Conservation (phyloP, 176 grass and related monocot species). For the Elaeis guineensis region DNA sequence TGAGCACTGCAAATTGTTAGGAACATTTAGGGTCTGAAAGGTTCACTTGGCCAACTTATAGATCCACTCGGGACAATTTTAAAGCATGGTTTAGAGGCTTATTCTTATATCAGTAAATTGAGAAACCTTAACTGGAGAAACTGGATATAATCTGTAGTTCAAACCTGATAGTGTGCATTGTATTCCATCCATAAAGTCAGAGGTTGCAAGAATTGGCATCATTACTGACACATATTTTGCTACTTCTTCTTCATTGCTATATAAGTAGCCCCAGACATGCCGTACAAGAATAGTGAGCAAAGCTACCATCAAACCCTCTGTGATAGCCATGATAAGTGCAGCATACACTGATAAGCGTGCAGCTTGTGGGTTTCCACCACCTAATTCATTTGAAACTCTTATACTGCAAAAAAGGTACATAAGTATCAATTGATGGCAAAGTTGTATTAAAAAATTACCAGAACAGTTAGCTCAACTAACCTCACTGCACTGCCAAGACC, state of each 20-base stretch:
- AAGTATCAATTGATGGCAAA: too few species aligned
- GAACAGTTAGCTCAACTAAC: constrained; percentile 22
- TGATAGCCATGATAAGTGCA: constrained; percentile 54
- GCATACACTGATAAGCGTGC: constrained; percentile 44
- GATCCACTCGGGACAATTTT: too few species aligned
- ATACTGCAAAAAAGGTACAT: constrained; percentile 41
- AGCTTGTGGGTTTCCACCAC: constrained; percentile 47
- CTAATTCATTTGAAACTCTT: constrained; percentile 93
- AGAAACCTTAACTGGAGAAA: too few species aligned
- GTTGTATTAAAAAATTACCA: neutral
- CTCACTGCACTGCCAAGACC: constrained; percentile 80
- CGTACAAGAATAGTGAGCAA: constrained; percentile 48
- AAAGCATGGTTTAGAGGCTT: too few species aligned
- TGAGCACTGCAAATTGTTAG: too few species aligned
- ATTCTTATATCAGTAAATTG: too few species aligned
- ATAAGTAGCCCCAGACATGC: constrained; percentile 68
- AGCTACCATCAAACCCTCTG: constrained; percentile 49
- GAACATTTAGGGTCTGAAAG: too few species aligned
- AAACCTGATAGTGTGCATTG: constrained; percentile 93
- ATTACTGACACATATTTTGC: constrained; percentile 66
- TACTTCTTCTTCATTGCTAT: constrained; percentile 60
- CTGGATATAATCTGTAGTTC: too few species aligned
- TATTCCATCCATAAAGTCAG: constrained; percentile 90
- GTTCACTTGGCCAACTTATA: too few species aligned
- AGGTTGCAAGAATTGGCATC: constrained; percentile 81